Evolutionary conservation across 352 stramenopile genomes (phyloP).

Genomic region (Pythium dissotocum): DNA sequence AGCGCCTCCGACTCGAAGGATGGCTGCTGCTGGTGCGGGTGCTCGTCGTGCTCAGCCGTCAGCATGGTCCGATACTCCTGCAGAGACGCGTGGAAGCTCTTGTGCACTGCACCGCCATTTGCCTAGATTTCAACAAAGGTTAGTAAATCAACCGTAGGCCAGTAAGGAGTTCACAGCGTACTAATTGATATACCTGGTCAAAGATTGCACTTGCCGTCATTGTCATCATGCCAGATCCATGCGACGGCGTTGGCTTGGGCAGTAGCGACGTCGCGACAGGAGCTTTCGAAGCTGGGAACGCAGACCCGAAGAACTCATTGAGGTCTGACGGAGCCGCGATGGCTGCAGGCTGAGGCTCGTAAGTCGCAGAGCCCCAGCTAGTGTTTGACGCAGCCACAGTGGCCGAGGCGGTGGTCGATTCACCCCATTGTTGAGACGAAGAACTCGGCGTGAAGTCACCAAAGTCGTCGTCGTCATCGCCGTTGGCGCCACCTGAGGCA

Average conservation of each 20-base stretch:
- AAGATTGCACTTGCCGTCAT: constrained; percentile 6
- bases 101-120: constrained; percentile 17
- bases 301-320: constrained; percentile 13
- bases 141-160: background rate
- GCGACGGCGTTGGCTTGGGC: constrained; percentile 14
- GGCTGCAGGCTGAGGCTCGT: background rate
- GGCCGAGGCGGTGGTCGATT: background rate
- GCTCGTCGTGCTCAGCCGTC: constrained; percentile 11
- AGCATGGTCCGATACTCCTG: constrained; percentile 24
- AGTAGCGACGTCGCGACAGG: constrained; percentile 14
- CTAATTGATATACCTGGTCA: constrained; percentile 11
- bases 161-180: background rate
- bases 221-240: constrained; percentile 7
- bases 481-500: background rate
- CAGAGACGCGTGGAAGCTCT: constrained; percentile 21
- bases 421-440: constrained; percentile 16
- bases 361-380: background rate
- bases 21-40: constrained; percentile 12
- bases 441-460: constrained; percentile 34
- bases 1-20: constrained; percentile 26
- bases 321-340: constrained; percentile 13
- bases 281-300: constrained; percentile 16
- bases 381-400: background rate
- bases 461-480: constrained; percentile 42
- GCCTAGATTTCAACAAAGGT: constrained; percentile 7